Base-by-base conservation (phyloP, 169 alveolate genomes). In the Hepatocystis sp. region DNA sequence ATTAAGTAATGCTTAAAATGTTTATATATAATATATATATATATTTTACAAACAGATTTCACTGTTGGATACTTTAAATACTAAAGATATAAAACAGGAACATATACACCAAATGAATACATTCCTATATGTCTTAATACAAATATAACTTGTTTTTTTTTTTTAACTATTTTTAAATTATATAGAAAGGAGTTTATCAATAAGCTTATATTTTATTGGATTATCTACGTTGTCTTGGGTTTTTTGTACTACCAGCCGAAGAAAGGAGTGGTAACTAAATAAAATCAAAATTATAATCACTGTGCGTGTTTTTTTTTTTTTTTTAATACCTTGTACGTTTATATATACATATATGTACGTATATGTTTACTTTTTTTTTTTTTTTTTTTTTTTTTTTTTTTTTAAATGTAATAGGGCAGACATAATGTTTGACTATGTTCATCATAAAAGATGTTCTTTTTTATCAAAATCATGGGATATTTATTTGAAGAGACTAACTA, bases 361-460 rank as follows among this genome's bases (percentile, higher is more conserved):
- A 4, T n/a, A 58, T 58, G 28, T 32, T 7, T 5, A 58, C 40
- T 21, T 34, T 10, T 47, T 3, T 66, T 2, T 34, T 0, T 40
- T 7, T 52, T 2, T 52, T 21, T 42, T 42, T 64, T 58, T 58
- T 32, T 28, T 58, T 4, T 58, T 3, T 58, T 4, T 17, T 25
- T 39, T 39, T 39, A 17, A 27, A 10, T 32, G 42, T 68, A 13
- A 36, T 49, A 78, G 89, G 89, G 89, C 89, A 1, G 89, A 78
- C 28, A 78, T 78, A 46, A 34, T 78, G 89, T 66, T 78, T 13
- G 89, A 78, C 27, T 78, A 78, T 30, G 89, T 61, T 32, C 89
- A 78, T 63, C 89, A 78, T 27, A 78, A 78, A 61, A 78, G 89
- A 40, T 78, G 89, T 61, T 78, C 89, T 32, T 78, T 78, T 40